A percentile compares a stretch with the other conserved stretches of the same genome.
phyloP scores from a whole-genome alignment of 2,329 filamentous ascomycete species.

The Hymenoscyphus repandus region DNA sequence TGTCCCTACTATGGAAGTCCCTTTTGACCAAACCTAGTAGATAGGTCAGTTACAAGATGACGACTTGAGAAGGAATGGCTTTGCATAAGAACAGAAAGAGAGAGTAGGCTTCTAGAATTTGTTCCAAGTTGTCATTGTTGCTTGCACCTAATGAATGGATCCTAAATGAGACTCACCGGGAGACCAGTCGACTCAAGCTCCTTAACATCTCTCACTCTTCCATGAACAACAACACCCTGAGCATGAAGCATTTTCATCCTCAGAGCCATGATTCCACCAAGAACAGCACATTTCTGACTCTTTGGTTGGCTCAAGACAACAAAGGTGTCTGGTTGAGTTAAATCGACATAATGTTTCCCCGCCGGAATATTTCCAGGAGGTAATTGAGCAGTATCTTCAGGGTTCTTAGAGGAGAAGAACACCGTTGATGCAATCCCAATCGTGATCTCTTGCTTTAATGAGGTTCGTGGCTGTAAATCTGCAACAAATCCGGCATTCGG shows the following conservation, averaged over 20 bases:
- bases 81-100: neutral
- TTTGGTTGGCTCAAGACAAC: slow-evolving; percentile 62
- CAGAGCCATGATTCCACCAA: slow-evolving; percentile 72
- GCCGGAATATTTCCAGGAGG: slow-evolving; percentile 45
- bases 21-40: slow-evolving; percentile 48
- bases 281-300: slow-evolving; percentile 62
- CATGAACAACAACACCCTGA: slow-evolving; percentile 60
- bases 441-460: slow-evolving; percentile 21
- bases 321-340: slow-evolving; percentile 53
- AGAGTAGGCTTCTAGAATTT: neutral
- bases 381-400: slow-evolving; percentile 29
- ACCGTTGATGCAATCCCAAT: slow-evolving; percentile 49
- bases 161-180: slow-evolving; percentile 41
- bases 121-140: neutral
- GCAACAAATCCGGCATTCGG: slow-evolving; percentile 61
- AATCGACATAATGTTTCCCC: slow-evolving; percentile 64
- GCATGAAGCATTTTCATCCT: slow-evolving; percentile 60
- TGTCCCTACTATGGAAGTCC: slow-evolving; percentile 52
- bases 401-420: slow-evolving; percentile 49
- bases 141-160: neutral
- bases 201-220: slow-evolving; percentile 60
- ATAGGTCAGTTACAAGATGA: neutral
- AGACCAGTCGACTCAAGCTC: slow-evolving; percentile 52
- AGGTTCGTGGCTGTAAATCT: slow-evolving; percentile 42
- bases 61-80: neutral